Evolutionary conservation across 108 stramenopile species (phyloP).

Genomic region (Fistulifera solaris): DNA sequence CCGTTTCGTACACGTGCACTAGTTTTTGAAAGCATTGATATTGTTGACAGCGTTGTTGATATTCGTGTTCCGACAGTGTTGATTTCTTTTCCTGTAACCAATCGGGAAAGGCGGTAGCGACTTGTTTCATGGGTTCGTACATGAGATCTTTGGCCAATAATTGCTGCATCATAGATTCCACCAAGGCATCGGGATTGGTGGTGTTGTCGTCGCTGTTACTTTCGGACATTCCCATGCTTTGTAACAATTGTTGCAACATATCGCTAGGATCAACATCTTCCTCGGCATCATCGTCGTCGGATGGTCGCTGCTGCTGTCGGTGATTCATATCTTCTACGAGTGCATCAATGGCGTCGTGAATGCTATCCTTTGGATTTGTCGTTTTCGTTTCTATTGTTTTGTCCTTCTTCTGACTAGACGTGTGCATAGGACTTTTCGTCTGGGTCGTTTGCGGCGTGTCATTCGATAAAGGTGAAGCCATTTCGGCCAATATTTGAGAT

Average conservation of each 20-base stretch:
- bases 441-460: too few species aligned
- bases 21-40: conserved; percentile 88
- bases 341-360: too few species aligned
- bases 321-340: too few species aligned
- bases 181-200: conserved; percentile 53
- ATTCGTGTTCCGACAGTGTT: conserved; percentile 42
- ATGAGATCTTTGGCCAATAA: conserved; percentile 84
- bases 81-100: conserved; percentile 80
- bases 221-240: conserved; percentile 1
- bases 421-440: too few species aligned
- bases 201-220: not conserved
- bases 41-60: conserved; percentile 63
- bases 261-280: conserved; percentile 4
- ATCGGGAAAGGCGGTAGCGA: conserved; percentile 78
- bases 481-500: too few species aligned
- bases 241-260: conserved; percentile 1
- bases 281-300: conserved; percentile 8
- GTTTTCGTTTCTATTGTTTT: too few species aligned
- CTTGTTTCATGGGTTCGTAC: conserved; percentile 93
- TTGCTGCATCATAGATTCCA: conserved; percentile 92
- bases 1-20: conserved; percentile 84
- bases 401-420: too few species aligned
- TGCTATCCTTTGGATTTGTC: too few species aligned
- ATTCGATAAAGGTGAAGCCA: too few species aligned
- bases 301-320: not conserved